phyloP scores from a whole-genome alignment of 345 rosid species.

The Excoecaria agallocha region DNA sequence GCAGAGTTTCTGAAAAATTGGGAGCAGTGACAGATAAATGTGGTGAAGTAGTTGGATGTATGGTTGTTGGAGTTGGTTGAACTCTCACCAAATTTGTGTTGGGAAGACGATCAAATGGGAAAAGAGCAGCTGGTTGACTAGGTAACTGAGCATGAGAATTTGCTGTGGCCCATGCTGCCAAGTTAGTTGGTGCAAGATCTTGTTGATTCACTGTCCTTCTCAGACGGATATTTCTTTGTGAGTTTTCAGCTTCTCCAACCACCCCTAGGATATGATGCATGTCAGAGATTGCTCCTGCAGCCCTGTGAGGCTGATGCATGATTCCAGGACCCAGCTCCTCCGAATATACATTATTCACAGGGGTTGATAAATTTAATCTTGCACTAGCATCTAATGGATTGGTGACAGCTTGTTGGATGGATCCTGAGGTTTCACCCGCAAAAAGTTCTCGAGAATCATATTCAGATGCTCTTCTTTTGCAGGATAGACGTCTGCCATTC shows the following conservation, averaged over 20 bases:
- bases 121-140: neutral
- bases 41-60: neutral
- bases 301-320: neutral
- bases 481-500: constrained; percentile 4
- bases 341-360: neutral
- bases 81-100: neutral
- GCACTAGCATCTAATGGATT: neutral
- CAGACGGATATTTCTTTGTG: constrained; percentile 21
- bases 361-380: neutral
- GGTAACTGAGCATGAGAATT: constrained; percentile 1
- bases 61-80: neutral
- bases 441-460: neutral
- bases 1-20: neutral
- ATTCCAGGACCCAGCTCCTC: neutral
- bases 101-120: neutral
- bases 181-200: neutral
- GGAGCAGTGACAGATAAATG: neutral
- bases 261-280: neutral
- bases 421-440: constrained; percentile 12
- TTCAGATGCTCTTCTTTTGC: constrained; percentile 28
- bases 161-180: neutral
- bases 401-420: neutral
- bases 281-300: neutral
- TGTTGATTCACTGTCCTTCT: constrained; percentile 14
- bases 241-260: constrained; percentile 5